Percentiles rank a stretch among this genome's conserved stretches.
These are phyloP conservation scores for Chlamydomonas sp. DNA, from an alignment of 139 green algal genomes.

Conservation along the genomic window DNA sequence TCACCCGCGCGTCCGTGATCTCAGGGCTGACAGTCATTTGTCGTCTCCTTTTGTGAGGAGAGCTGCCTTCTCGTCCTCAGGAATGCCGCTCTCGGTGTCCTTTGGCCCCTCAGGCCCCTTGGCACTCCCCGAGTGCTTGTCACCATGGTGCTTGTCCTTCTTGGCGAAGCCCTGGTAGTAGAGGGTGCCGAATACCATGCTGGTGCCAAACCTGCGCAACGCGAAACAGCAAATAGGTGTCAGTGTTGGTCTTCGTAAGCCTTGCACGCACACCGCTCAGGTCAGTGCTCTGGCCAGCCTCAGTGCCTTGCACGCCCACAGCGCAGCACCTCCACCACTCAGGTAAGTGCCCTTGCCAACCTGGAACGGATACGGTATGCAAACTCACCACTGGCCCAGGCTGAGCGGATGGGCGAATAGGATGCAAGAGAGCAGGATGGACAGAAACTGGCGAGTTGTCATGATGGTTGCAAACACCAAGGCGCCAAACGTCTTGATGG, in stretches of 20 bases:
- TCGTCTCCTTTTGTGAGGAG: conserved; percentile 2
- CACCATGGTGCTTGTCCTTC: conserved; percentile 39
- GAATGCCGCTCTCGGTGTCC: conserved; percentile 15
- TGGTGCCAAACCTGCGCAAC: conserved; percentile 55
- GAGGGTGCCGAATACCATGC: conserved; percentile 67
- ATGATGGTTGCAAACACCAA: conserved; percentile 96
- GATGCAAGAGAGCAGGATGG: conserved; percentile 87
- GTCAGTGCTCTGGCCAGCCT: neutral
- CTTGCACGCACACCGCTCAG: neutral
- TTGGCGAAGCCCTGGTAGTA: conserved; percentile 75
- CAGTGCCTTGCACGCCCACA: too few relatives aligned
- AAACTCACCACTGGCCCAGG: conserved; percentile 69
- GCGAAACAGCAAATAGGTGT: neutral
- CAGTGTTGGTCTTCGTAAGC: neutral
- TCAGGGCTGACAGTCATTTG: neutral
- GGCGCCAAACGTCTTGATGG: conserved; percentile 91
- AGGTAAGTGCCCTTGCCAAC: too few relatives aligned
- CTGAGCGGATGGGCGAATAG: conserved; percentile 84
- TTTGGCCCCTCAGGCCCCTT: neutral
- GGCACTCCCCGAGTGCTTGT: neutral
- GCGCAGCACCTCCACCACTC: too few relatives aligned
- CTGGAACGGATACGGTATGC: too few relatives aligned
- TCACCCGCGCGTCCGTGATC: too few relatives aligned
- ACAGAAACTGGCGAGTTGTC: conserved; percentile 93
- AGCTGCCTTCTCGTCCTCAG: neutral